phyloP scores from a whole-genome alignment of 495 filamentous ascomycete species.

The Sporormia fimetaria region DNA sequence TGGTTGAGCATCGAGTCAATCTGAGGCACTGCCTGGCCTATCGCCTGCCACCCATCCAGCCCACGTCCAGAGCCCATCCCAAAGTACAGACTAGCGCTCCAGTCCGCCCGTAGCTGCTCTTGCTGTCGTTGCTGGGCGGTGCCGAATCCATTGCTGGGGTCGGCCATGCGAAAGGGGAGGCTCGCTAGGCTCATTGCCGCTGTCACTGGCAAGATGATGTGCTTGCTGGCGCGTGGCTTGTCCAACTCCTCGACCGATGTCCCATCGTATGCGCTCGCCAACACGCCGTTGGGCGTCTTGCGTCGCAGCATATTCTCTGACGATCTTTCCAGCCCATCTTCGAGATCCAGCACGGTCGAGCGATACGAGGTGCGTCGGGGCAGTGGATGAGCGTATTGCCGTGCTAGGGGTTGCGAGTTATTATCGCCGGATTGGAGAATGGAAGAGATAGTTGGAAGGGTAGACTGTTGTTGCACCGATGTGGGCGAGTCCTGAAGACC shows the following conservation, averaged over 20 bases:
- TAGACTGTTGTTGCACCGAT: too few species aligned
- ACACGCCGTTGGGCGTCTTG: conserved; percentile 88
- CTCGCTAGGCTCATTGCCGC: conserved; percentile 15
- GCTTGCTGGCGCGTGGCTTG: conserved; percentile 71
- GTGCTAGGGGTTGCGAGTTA: conserved; percentile 23
- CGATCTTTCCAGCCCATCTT: conserved; percentile 25
- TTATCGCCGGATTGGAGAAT: conserved; percentile 20
- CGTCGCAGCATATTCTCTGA: conserved; percentile 69
- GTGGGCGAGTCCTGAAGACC: too few species aligned
- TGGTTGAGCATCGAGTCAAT: conserved; percentile 37
- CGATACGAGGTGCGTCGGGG: conserved; percentile 23
- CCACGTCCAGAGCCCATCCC: conserved; percentile 13
- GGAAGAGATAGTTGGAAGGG: too few species aligned
- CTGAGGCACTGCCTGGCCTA: conserved; percentile 20
- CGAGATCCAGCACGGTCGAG: conserved; percentile 5
- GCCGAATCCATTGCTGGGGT: too few species aligned
- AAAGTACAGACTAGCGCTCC: conserved; percentile 22
- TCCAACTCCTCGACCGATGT: conserved; percentile 62
- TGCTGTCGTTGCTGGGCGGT: too few species aligned
- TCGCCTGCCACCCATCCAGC: conserved; percentile 12
- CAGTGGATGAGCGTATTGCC: conserved; percentile 35
- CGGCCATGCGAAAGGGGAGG: conserved; percentile 19
- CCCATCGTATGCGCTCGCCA: conserved; percentile 90
- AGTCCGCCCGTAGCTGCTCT: conserved; percentile 11
- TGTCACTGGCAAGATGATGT: conserved; percentile 67